phyloP scores from a whole-genome alignment of 352 stramenopile species.

The Phytophthora crassamura region DNA sequence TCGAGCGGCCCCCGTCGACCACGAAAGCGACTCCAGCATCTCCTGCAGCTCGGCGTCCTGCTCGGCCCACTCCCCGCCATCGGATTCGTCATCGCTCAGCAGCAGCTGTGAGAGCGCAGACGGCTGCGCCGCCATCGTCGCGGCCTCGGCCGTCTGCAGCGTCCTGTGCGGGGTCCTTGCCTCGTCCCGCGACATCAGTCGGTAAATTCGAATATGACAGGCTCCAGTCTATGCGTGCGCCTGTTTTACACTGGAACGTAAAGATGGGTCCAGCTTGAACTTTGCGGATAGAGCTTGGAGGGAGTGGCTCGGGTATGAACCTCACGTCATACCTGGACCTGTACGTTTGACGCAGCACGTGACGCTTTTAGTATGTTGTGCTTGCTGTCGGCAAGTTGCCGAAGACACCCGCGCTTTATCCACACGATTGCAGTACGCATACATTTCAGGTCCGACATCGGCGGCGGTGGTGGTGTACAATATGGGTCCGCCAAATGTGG shows the following conservation, averaged over 20 bases:
- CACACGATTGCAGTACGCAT: constrained; percentile 32
- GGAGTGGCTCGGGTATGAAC: no score
- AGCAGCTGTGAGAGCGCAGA: constrained; percentile 19
- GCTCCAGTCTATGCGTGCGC: no score
- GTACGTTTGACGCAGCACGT: no score
- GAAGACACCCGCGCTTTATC: no score
- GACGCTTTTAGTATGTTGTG: no score
- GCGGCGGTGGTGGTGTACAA: constrained; percentile 8
- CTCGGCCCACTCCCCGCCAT: constrained; percentile 5
- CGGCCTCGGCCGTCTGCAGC: background rate
- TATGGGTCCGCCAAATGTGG: background rate
- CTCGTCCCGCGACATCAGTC: constrained; percentile 20
- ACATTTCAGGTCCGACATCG: constrained; percentile 2
- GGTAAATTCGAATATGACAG: constrained; percentile 17
- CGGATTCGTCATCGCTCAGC: constrained; percentile 19
- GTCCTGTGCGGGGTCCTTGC: constrained; percentile 11
- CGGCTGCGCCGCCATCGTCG: background rate
- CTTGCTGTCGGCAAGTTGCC: no score
- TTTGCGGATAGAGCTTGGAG: no score
- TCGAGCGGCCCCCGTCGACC: background rate
- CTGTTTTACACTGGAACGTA: no score
- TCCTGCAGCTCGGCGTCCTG: constrained; percentile 23
- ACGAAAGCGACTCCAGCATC: constrained; percentile 29
- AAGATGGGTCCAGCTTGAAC: no score
- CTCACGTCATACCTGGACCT: no score